Evolutionary conservation across 352 stramenopile genomes (phyloP).

Genomic region (Phytophthora idaei): DNA sequence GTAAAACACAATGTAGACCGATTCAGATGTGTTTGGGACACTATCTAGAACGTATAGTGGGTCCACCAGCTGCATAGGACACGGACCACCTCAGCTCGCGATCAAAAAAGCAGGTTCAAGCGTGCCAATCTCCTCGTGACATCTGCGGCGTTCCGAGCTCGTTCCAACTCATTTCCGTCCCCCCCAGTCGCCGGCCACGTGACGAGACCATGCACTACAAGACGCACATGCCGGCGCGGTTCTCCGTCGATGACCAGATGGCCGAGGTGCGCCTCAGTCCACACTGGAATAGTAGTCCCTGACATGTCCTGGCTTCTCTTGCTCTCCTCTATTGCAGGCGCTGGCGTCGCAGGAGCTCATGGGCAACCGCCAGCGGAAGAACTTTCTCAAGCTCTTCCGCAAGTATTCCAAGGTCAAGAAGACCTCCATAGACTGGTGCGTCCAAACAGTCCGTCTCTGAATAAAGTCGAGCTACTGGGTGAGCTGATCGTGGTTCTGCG

Average conservation of each 20-base stretch:
- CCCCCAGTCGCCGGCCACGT: conserved; percentile 3
- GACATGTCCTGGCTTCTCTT: conserved; percentile 7
- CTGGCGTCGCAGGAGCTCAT: conserved; percentile 83
- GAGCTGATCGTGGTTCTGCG: neutral
- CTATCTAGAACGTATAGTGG: neutral
- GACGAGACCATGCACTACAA: conserved; percentile 80
- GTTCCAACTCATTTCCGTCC: conserved; percentile 18
- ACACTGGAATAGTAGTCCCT: neutral
- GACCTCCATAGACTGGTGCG: conserved; percentile 81
- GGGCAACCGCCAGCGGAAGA: conserved; percentile 79
- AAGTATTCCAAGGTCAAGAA: conserved; percentile 90
- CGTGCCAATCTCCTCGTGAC: neutral
- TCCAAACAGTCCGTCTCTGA: conserved; percentile 20
- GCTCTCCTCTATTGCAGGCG: conserved; percentile 41
- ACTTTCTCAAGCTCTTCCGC: conserved; percentile 90
- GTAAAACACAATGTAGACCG: neutral
- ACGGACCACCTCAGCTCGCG: conserved; percentile 13
- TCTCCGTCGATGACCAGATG: conserved; percentile 90
- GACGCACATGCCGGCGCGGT: conserved; percentile 83
- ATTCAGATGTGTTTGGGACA: conserved; percentile 4
- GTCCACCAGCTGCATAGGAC: conserved; percentile 22
- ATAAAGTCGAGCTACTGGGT: neutral
- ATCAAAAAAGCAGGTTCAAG: conserved; percentile 30
- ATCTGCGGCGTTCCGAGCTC: conserved; percentile 12
- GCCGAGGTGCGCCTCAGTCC: conserved; percentile 53